Evolutionary conservation across 805 yeast genomes (phyloP), one percentile per base, ranked within the genome.

Genomic region (Komagataella populi): DNA sequence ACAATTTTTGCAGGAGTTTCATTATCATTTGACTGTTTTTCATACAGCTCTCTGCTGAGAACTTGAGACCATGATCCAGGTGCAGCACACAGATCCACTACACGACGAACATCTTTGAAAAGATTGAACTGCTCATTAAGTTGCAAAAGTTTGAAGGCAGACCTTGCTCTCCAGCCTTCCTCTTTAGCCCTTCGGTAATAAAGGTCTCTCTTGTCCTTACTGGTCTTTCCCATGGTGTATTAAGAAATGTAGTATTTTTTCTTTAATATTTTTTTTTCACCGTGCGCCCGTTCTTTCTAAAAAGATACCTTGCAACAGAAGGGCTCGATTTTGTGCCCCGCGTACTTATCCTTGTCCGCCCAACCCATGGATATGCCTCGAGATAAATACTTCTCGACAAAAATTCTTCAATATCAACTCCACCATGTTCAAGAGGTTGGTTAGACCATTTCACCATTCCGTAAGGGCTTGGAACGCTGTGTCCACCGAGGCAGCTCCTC

Each of bases 51-150:
- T 57, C 87, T 68, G 36, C 93, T 83, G 12, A 93, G 74, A 0
- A 93, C 99, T 64, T 93, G 99, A 1, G 96, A 86, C 99, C 99
- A 93, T 3, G 97, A 89, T 1, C 97, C 96, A 0, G 97, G 97
- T 4, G 98, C 99, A 44, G 99, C 99, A 73, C 99, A 93, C 30
- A 93, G 72, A 67, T 93, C 99, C 4, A 93, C 99, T 3, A 93
- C 98, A 58, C 96, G 71, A 47, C 72, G 74, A 43, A 89, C 81
- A 45, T 80, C 84, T 49, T 80, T 74, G 52, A 93, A 79, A 44
- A 89, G 76, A 55, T 85, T 83, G 64, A 91, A 93, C 64, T 93
- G 90, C 52, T 91, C 96, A 60, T 93, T 84, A 48, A 93, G 70
- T 63, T 93, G 99, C 3, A 93, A 72, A 8, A 93, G 75, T 63